Conservation (phyloP, 2,329 filamentous ascomycete species). For the Verticillium nonalfalfae region DNA sequence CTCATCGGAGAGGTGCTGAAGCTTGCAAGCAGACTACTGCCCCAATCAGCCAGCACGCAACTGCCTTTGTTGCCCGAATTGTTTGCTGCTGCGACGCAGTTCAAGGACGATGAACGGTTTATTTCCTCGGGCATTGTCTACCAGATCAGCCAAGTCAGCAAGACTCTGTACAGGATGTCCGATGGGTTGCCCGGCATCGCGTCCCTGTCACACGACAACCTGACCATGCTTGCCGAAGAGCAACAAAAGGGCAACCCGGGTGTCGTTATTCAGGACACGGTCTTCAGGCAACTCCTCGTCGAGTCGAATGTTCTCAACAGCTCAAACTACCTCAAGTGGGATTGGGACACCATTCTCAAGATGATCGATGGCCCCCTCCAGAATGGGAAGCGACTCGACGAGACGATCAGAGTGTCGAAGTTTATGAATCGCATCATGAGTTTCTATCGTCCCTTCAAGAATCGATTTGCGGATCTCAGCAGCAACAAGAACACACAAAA, state of each 20-base stretch:
- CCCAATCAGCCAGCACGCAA: constrained; percentile 72
- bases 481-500: constrained; percentile 92
- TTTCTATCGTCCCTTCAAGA: constrained; percentile 96
- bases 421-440: constrained; percentile 93
- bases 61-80: constrained; percentile 85
- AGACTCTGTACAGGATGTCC: constrained; percentile 78
- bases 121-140: constrained; percentile 88
- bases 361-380: constrained; percentile 90
- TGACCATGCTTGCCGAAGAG: constrained; percentile 48
- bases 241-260: constrained; percentile 44
- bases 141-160: constrained; percentile 95
- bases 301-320: constrained; percentile 84
- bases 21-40: constrained; percentile 78
- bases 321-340: constrained; percentile 92
- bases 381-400: constrained; percentile 85
- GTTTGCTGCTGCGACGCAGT: constrained; percentile 68
- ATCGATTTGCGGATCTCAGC: constrained; percentile 82
- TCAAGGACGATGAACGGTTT: constrained; percentile 66
- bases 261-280: constrained; percentile 49
- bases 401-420: constrained; percentile 90
- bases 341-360: constrained; percentile 87
- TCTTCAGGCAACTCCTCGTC: constrained; percentile 58
- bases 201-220: constrained; percentile 33
- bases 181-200: constrained; percentile 27
- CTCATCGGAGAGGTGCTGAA: constrained; percentile 89